Base-by-base conservation (phyloP, 352 stramenopile genomes). In the Phytophthora sojae region DNA sequence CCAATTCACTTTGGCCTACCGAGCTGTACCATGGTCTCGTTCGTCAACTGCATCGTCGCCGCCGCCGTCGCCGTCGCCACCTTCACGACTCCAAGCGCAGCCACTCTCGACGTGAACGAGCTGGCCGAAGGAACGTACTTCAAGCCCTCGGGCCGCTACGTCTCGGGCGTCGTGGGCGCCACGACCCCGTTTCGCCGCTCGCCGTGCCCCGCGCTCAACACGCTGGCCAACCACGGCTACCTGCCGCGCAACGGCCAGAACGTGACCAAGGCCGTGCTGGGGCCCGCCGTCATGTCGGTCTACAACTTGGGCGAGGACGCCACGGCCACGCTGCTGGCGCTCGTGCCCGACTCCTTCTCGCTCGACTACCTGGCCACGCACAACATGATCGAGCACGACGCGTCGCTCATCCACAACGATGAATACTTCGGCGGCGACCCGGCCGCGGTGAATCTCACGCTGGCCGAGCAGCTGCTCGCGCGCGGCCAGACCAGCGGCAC, bases 191-290 rank as follows among this genome's bases (percentile, higher is more conserved):
- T 76, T 67, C 71, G 65, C 19, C 76, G 79, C 21, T 80, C 65
- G 15, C 82, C 82, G n/a, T 90, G 82, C 54, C 82, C 82, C 0
- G 73, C 57, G 26, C 67, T 90, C 59, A 90, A 90, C 61, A 67
- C 80, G 19, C 64, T 90, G 14, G 78, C 80, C 32, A 90, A 90
- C 73, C 80, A 90, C 70, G 80, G 77, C 26, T 79, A 85, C 62
- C 39, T 90, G 3, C 78, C 80, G 6, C 81, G 81, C n/a, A 75
- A 80, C 45, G 79, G 80, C 55, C 79, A 82, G 59, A 77, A 81
- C 60, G 64, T 89, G 52, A 79, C 68, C 49, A 73, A 73, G 15
- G 57, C 45, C 12, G 61, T 79, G 39, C 57, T 80, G 45, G 59
- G 64, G 12, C 57, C 45, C 39, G 73, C 69, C 26, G 45, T 80